Evolutionary conservation across 1,284 basidiomycete species (phyloP).

Genomic region (Sanghuangporus baumii): DNA sequence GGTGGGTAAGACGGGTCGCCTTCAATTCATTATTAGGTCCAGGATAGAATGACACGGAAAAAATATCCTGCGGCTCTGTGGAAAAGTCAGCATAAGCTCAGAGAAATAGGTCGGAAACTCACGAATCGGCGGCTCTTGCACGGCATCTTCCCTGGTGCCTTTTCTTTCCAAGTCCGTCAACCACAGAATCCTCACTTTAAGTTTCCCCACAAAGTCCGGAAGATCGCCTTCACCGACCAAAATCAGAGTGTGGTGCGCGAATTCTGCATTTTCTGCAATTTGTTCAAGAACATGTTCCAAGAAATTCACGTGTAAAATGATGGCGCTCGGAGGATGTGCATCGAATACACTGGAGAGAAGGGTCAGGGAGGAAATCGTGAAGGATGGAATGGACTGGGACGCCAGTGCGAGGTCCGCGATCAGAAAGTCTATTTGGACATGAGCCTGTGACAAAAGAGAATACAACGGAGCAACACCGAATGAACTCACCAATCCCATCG

Average conservation of each 20-base stretch:
- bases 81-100: too few relatives aligned
- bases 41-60: constrained; percentile 61
- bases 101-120: not conserved
- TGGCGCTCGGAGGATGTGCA: constrained; percentile 56
- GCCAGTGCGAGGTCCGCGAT: constrained; percentile 72
- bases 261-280: constrained; percentile 52
- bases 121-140: not conserved
- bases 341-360: constrained; percentile 60
- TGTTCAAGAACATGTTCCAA: constrained; percentile 60
- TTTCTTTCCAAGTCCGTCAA: constrained; percentile 63
- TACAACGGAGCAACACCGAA: not conserved
- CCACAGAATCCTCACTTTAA: constrained; percentile 44
- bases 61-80: constrained; percentile 54
- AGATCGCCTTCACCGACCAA: constrained; percentile 55
- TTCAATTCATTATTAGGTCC: constrained; percentile 46
- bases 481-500: constrained; percentile 61
- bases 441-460: not conserved
- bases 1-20: constrained; percentile 65
- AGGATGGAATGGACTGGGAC: constrained; percentile 61
- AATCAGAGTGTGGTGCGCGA: constrained; percentile 51
- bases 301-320: constrained; percentile 60
- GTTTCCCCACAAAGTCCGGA: constrained; percentile 35
- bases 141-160: constrained; percentile 34
- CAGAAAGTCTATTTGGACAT: constrained; percentile 53
- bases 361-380: constrained; percentile 55